Evolutionary conservation across 2,329 filamentous ascomycete species (phyloP), one percentile per base, ranked within the genome.

Genomic region (Ophiostoma sp.): DNA sequence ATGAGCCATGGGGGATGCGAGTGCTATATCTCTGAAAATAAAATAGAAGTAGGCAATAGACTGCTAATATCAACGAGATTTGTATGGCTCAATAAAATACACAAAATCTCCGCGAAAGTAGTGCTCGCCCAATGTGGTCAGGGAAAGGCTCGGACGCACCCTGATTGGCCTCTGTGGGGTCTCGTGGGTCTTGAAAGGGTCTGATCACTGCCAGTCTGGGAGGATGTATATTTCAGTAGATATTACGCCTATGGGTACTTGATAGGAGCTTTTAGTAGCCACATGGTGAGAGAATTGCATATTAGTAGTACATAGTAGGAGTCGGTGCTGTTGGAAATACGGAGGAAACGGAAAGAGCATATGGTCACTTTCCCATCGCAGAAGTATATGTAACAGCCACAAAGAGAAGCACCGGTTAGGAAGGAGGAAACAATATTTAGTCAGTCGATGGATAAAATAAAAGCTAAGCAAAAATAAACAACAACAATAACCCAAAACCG

Each of bases 61-160:
- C n/a, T 20, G 15, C 20, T 48, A 27, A 57, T 57, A n/a, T 57
- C 15, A 57, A 13, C 52, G 10, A 23, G 23, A 23, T 57, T 57
- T 57, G 23, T 57, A 48, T n/a, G 44, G 44, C 44, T 48, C 44
- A 48, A 20, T 39, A 48, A 62, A 35, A 33, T 62, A 17, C 23
- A 33, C 27, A 17, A 62, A 62, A 62, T 62, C 57, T 62, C 57
- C 57, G 57, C 57, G 27, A 62, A 7, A 62, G 57, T 62, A 6
- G 57, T 62, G 57, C 27, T 62, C 27, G 27, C 57, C 57, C 57
- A 62, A 62, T 62, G 57, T 62, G 57, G 57, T 62, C n/a, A 62
- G 33, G 27, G 57, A 33, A 33, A 17, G 23, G 57, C 57, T 33
- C 10, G 27, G 27, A 27, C 27, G 27, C 27, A 8, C 27, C 10